phyloP scores from a whole-genome alignment of 805 yeast species.

The Ogataea nakhonphanomensis region DNA sequence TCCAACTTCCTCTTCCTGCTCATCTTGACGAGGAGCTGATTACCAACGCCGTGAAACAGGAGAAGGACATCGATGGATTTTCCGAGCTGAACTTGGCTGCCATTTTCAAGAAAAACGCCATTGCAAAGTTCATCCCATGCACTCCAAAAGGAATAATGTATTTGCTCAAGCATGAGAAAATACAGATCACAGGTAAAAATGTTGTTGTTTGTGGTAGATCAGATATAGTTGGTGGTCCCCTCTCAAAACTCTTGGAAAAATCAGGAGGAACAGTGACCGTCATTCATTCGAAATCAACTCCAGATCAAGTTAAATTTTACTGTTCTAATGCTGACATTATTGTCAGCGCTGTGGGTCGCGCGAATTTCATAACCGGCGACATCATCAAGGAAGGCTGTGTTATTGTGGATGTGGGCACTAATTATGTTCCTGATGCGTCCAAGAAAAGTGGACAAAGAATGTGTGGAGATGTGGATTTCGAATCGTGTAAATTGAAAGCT shows the following conservation, averaged over 20 bases:
- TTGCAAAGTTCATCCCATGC: conserved; percentile 83
- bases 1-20: conserved; percentile 86
- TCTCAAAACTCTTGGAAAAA: conserved; percentile 75
- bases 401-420: conserved; percentile 93
- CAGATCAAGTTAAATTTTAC: conserved; percentile 48
- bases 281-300: conserved; percentile 69
- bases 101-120: conserved; percentile 79
- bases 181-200: conserved; percentile 67
- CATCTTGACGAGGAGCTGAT: conserved; percentile 74
- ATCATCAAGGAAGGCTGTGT: conserved; percentile 83
- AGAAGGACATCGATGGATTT: conserved; percentile 95
- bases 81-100: conserved; percentile 88
- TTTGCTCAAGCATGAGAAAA: conserved; percentile 65
- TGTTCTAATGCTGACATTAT: conserved; percentile 78
- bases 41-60: conserved; percentile 76
- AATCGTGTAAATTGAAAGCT: conserved; percentile 58
- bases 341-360: conserved; percentile 87
- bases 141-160: conserved; percentile 93
- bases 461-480: conserved; percentile 95
- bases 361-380: conserved; percentile 80
- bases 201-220: conserved; percentile 95
- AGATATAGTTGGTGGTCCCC: conserved; percentile 95
- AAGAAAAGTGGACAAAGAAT: conserved; percentile 76
- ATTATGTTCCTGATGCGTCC: conserved; percentile 72
- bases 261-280: conserved; percentile 86